Conservation (phyloP, 106 monocot species). For the Vanilla planifolia region DNA sequence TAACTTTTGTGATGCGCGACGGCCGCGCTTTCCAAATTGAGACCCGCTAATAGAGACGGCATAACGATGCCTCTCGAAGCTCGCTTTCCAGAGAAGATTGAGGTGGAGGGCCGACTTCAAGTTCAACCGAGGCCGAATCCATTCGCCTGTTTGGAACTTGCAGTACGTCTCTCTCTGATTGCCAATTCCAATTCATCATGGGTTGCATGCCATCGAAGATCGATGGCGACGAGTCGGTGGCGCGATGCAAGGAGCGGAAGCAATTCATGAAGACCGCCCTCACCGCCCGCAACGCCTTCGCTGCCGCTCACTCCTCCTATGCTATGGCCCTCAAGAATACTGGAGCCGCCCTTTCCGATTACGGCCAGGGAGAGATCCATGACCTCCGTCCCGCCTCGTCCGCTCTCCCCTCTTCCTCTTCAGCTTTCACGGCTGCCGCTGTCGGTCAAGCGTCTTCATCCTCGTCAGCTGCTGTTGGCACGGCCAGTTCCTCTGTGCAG, state of each 20-base stretch:
- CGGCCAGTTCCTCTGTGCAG: conserved; percentile 2
- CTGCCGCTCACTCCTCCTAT: conserved; percentile 77
- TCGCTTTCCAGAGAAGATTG: too few relatives aligned
- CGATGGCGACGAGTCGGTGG: conserved; percentile 76
- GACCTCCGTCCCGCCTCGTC: conserved; percentile 1
- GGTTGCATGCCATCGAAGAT: conserved; percentile 80
- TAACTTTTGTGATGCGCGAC: too few relatives aligned
- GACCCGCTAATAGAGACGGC: too few relatives aligned
- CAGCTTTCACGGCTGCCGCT: conserved; percentile 5
- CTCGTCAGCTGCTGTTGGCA: not conserved
- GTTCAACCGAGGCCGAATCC: too few relatives aligned
- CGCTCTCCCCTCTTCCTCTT: conserved; percentile 9
- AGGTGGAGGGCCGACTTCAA: too few relatives aligned
- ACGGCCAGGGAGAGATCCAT: conserved; percentile 38
- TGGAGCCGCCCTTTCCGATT: conserved; percentile 75
- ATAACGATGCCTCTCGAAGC: too few relatives aligned
- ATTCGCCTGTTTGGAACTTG: too few relatives aligned
- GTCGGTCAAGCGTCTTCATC: conserved; percentile 7
- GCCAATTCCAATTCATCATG: conserved; percentile 37
- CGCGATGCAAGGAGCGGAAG: conserved; percentile 73
- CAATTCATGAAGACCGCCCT: conserved; percentile 59
- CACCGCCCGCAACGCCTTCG: conserved; percentile 82
- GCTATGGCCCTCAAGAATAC: conserved; percentile 58
- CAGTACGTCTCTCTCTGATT: too few relatives aligned
- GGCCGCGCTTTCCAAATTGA: too few relatives aligned